Conservation (phyloP, 1,284 basidiomycete genomes). For the Fomes fomentarius region DNA sequence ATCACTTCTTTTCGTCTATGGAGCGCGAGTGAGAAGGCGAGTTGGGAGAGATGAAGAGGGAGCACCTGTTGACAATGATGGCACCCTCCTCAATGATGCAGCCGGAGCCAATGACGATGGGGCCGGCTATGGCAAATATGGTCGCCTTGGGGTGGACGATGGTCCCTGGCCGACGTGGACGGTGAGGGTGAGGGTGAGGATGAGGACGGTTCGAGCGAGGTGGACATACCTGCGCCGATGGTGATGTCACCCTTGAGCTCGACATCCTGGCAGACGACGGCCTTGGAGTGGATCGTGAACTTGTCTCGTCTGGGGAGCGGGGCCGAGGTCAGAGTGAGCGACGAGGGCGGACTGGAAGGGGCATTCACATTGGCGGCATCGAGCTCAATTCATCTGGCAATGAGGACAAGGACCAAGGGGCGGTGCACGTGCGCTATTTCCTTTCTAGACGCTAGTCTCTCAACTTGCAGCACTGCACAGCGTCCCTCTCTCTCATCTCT, state of each 20-base stretch:
- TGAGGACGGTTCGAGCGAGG: too few species aligned
- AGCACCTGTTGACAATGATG: slow-evolving; percentile 82
- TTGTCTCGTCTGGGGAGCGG: slow-evolving; percentile 33
- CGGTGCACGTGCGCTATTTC: too few species aligned
- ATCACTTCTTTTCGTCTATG: slow-evolving; percentile 79
- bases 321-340: too few species aligned
- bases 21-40: background rate
- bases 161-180: too few species aligned
- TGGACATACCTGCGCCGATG: slow-evolving; percentile 87
- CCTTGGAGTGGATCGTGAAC: slow-evolving; percentile 46
- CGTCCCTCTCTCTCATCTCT: slow-evolving; percentile 5
- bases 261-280: slow-evolving; percentile 86
- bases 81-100: slow-evolving; percentile 93
- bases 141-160: slow-evolving; percentile 95
- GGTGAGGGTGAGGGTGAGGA: too few species aligned
- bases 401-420: too few species aligned
- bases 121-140: slow-evolving; percentile 85
- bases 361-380: too few species aligned
- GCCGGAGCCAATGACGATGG: slow-evolving; percentile 84
- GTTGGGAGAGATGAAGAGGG: background rate
- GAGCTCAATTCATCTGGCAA: too few species aligned
- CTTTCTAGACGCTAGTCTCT: too few species aligned
- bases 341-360: too few species aligned
- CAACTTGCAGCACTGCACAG: too few species aligned
- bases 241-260: slow-evolving; percentile 90